These are phyloP conservation scores for Citrus inodora DNA, from an alignment of 345 rosid species.

Conservation along the genomic window DNA sequence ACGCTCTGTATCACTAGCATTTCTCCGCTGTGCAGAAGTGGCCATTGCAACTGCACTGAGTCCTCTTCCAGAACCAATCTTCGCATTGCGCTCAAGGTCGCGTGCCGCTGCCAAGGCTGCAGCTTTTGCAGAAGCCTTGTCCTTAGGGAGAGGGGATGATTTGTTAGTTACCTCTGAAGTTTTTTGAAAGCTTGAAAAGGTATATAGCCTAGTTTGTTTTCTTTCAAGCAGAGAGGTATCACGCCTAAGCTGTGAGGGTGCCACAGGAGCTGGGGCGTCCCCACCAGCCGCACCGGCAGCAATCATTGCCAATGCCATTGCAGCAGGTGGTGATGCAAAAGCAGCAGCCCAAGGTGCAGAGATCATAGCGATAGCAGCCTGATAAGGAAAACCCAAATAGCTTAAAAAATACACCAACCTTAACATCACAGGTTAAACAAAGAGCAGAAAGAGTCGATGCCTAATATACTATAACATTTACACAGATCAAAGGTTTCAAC, in stretches of 20 bases:
- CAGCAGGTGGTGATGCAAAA: conserved; percentile 99
- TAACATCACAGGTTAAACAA: background rate
- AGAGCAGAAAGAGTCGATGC: background rate
- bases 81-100: conserved; percentile 95
- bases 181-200: conserved; percentile 94
- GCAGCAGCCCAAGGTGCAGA: conserved; percentile 99
- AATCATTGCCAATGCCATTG: conserved; percentile 99
- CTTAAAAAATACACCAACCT: background rate
- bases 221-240: conserved; percentile 88
- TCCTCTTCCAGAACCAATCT: conserved; percentile 99
- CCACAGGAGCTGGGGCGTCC: conserved; percentile 65
- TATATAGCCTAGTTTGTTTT: conserved; percentile 62
- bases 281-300: conserved; percentile 99
- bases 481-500: background rate
- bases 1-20: conserved; percentile 86
- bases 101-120: conserved; percentile 99
- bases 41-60: conserved; percentile 99
- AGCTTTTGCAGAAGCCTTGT: conserved; percentile 97
- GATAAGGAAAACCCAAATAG: conserved; percentile 10
- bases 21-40: conserved; percentile 94
- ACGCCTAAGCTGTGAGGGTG: conserved; percentile 64
- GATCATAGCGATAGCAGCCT: conserved; percentile 96
- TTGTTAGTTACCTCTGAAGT: conserved; percentile 59
- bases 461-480: background rate
- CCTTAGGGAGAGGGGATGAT: conserved; percentile 69